Base-by-base conservation (phyloP, 1,284 basidiomycete species). In the Leucoagaricus sp. region DNA sequence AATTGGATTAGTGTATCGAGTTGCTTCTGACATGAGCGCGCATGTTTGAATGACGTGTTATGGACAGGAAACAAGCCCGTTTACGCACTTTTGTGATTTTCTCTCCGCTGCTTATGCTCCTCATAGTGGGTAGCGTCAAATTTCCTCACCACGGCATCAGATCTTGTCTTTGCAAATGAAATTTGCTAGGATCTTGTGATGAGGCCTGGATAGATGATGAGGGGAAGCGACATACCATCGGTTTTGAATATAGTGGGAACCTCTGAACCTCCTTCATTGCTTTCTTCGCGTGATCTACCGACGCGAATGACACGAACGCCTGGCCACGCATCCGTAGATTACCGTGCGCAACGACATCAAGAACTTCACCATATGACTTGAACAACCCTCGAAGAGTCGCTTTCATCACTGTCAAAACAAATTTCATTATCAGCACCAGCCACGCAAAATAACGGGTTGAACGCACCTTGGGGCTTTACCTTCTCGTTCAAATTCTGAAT, bases 401-500 rank as follows among this genome's bases (percentile, higher is more conserved):
- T 74, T 96, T 98, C 67, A 99, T 83, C 28, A 96, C 95, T 79
- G 38, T 51, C 33, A 61, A 49, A 23, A 29, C 58, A 49, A 57
- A 46, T 25, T n/a, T n/a, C n/a, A n/a, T n/a, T n/a, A n/a, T n/a
- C n/a, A n/a, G n/a, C n/a, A 53, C 59, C 21, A 23, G 17, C 13
- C 12, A 21, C 19, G 17, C 23, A 47, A 33, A 46, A 46, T 21
- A 52, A 15, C 42, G 8, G 7, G 55, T 57, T 53, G 23, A 19
- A 71, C 78, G 58, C 57, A 93, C 92, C 87, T 62, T 86, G 84
- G 54, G 95, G 79, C 73, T 93, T 93, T 63, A 99, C 93, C 76
- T 93, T 94, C 78, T 99, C 96, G 72, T 99, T 98, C 67, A 99
- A 76, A 74, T 99, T 99, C 73, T 98, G 93, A 65, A 98, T 88